A percentile compares a stretch with the other conserved stretches of the same genome.
These are phyloP conservation scores for Gracilariopsis chorda DNA, from an alignment of 23 red algal species.

Conservation along the genomic window DNA sequence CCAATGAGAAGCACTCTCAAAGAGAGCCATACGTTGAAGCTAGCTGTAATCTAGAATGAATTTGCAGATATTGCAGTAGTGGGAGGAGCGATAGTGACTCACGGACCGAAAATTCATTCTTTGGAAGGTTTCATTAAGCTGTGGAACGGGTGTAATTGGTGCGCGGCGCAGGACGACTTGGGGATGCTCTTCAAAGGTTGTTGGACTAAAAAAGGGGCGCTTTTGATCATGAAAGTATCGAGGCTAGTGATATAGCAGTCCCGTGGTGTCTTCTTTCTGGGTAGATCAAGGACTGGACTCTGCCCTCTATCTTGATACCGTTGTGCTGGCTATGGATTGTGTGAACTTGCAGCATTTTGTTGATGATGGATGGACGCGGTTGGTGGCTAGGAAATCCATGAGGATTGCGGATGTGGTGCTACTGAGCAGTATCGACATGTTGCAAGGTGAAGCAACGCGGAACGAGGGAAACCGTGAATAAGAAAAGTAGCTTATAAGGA, in stretches of 20 bases:
- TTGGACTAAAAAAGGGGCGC: conserved; percentile 13
- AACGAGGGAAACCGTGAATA: background rate
- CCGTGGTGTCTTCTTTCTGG: conserved; percentile 76
- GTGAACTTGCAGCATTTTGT: conserved; percentile 1
- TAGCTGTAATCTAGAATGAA: conserved; percentile 92
- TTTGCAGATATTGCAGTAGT: conserved; percentile 69
- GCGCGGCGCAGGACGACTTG: conserved; percentile 59
- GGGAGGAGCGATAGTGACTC: conserved; percentile 77
- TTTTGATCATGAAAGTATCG: conserved; percentile 67
- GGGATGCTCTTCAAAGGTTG: conserved; percentile 46
- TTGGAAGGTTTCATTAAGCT: conserved; percentile 57
- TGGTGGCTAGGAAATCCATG: conserved; percentile 30
- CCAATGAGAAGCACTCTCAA: conserved; percentile 74
- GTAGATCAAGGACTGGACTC: conserved; percentile 66
- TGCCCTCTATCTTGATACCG: conserved; percentile 42
- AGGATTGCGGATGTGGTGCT: conserved; percentile 67
- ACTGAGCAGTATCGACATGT: conserved; percentile 59
- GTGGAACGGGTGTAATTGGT: conserved; percentile 82
- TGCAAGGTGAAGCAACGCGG: background rate
- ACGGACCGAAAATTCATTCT: conserved; percentile 24
- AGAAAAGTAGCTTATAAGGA: background rate
- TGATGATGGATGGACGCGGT: background rate
- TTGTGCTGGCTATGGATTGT: conserved; percentile 49
- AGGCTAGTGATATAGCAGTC: conserved; percentile 61
- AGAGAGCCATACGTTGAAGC: conserved; percentile 55